Base-by-base conservation (phyloP, 2,329 filamentous ascomycete species). In the Aplosporella prunicola region DNA sequence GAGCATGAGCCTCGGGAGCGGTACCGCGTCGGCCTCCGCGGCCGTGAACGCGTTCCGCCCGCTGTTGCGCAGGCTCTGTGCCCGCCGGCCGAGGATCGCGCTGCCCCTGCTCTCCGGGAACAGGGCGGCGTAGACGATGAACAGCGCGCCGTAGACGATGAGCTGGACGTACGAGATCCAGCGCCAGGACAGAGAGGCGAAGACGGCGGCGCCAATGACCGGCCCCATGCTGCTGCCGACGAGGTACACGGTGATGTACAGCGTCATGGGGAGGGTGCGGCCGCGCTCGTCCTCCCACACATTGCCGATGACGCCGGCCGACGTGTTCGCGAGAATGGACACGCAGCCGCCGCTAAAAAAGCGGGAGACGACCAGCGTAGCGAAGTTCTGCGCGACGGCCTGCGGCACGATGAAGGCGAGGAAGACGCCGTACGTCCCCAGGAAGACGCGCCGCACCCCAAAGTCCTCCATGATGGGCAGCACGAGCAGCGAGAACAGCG, bases 41-140 rank as follows among this genome's bases (percentile, higher is more conserved):
- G 53, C 27, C 7, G 53, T 52, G 45, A 56, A 55, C 25, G 55
- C 36, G 42, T 47, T 32, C 18, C 11, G 17, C 2, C 24, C 36
- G 1, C 14, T 29, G 1, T 49, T 45, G 9, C 61, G 56, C 9
- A 66, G 44, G 8, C 38, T 36, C 17, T 41, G 50, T 2, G 63
- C 62, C 18, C 55, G 56, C 8, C 49, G 49, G 14, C 55, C 47
- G 3, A 72, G 57, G n/a, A 72, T 62, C 5, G 70, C 62, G 15
- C 61, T 57, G 1, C 56, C 56, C 11, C 69, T 59, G n/a, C 64
- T 65, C 45, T 73, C 70, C 3, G 56, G 57, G 7, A 74, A 51
- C 6, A 56, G 51, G 29, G 63, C 46, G 26, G 55, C 42, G 43
- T 60, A 57, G 10, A 68, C 22, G 0, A 58, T 58, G 6, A 68